Evolutionary conservation across 805 yeast species (phyloP).

Genomic region (Trichomonascus vanleenenianus): DNA sequence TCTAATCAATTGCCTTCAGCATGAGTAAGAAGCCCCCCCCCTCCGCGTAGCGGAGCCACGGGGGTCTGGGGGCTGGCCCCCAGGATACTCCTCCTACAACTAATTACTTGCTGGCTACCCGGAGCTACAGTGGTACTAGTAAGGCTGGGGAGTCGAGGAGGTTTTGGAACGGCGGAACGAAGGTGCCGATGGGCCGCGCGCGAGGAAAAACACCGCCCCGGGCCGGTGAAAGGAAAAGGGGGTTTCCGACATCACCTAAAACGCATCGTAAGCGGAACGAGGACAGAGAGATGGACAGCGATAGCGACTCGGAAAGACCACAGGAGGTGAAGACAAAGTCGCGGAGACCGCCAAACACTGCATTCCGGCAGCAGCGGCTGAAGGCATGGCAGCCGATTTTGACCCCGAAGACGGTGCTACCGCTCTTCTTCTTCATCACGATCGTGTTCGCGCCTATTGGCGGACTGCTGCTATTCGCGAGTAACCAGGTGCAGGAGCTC

Average conservation of each 20-base stretch:
- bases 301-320: slow-evolving; percentile 22
- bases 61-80: too few species aligned
- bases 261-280: background rate
- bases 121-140: too few species aligned
- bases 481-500: slow-evolving; percentile 69
- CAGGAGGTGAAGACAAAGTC: slow-evolving; percentile 31
- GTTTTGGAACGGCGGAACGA: too few species aligned
- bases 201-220: background rate
- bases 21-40: too few species aligned
- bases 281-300: slow-evolving; percentile 23
- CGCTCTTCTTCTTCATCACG: slow-evolving; percentile 66
- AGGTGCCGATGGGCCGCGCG: too few species aligned
- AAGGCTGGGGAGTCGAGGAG: too few species aligned
- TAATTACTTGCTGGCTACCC: too few species aligned
- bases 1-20: too few species aligned
- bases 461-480: slow-evolving; percentile 70
- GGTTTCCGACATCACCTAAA: background rate
- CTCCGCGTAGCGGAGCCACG: too few species aligned
- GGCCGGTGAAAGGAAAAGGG: background rate
- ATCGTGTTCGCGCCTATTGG: slow-evolving; percentile 87
- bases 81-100: too few species aligned
- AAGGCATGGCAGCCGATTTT: slow-evolving; percentile 81
- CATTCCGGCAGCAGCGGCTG: slow-evolving; percentile 47
- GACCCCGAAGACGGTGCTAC: slow-evolving; percentile 86
- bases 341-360: slow-evolving; percentile 37